phyloP scores from a whole-genome alignment of 2,329 filamentous ascomycete genomes.

The Alternaria burnsii region DNA sequence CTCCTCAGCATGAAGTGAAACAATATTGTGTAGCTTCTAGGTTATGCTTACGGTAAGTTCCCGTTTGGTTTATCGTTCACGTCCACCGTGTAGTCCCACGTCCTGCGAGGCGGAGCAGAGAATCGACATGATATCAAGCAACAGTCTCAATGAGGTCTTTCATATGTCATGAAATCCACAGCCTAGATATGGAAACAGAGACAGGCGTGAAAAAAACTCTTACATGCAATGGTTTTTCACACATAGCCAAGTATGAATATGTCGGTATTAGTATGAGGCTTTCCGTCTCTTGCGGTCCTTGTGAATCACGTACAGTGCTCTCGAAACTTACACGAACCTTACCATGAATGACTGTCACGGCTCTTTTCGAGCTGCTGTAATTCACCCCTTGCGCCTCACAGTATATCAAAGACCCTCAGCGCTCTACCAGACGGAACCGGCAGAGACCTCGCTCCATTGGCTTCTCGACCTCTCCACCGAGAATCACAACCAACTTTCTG shows the following conservation, averaged over 20 bases:
- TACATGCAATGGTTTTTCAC: too few species aligned
- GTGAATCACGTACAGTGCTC: background rate
- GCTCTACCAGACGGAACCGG: background rate
- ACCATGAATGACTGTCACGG: background rate
- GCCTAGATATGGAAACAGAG: background rate
- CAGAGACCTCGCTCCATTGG: background rate
- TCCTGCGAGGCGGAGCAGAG: background rate
- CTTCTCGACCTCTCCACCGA: background rate
- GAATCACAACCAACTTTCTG: background rate
- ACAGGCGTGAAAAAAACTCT: background rate
- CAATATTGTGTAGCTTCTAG: background rate
- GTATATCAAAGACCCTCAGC: background rate
- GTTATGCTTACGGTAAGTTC: background rate
- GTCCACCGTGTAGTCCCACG: background rate
- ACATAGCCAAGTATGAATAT: background rate
- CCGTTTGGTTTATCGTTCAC: background rate
- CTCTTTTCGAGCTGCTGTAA: background rate
- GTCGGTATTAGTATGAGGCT: too few species aligned
- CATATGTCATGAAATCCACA: background rate
- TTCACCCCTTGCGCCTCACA: background rate
- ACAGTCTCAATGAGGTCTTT: background rate
- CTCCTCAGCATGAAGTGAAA: background rate
- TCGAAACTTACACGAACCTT: background rate
- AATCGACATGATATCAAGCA: background rate
- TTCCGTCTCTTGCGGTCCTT: background rate